These are phyloP conservation scores for Pseudoneurospora amorphoporcata DNA, from an alignment of 495 filamentous ascomycete species.

Conservation along the genomic window DNA sequence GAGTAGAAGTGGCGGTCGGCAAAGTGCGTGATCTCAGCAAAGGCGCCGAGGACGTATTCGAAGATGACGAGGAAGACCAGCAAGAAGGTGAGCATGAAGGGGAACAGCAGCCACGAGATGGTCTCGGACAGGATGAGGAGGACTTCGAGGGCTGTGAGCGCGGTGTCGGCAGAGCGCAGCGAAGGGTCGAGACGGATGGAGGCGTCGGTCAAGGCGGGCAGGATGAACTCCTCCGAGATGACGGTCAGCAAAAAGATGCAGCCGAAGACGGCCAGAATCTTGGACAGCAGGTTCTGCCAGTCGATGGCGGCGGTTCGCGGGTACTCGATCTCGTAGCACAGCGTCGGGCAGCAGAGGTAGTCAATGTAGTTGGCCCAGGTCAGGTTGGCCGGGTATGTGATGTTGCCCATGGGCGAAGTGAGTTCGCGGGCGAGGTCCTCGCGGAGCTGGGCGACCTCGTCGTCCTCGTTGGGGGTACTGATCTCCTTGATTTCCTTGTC, in stretches of 20 bases:
- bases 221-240: constrained; percentile 89
- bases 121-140: constrained; percentile 77
- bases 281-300: constrained; percentile 77
- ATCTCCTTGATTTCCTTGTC: constrained; percentile 32
- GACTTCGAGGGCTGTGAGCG: constrained; percentile 50
- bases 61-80: constrained; percentile 96
- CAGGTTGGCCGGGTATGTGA: constrained; percentile 87
- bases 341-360: constrained; percentile 83
- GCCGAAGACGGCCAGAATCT: constrained; percentile 84
- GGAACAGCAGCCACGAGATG: constrained; percentile 89
- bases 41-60: constrained; percentile 90
- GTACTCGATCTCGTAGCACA: constrained; percentile 97
- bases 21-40: constrained; percentile 89
- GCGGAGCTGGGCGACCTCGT: constrained; percentile 55
- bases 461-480: constrained; percentile 29
- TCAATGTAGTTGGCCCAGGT: constrained; percentile 73
- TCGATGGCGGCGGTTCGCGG: constrained; percentile 63
- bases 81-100: constrained; percentile 93
- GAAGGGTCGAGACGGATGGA: constrained; percentile 47
- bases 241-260: constrained; percentile 92
- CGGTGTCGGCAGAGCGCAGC: constrained; percentile 13
- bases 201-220: constrained; percentile 78
- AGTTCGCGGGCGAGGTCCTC: constrained; percentile 85
- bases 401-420: constrained; percentile 75
- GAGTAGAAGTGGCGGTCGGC: constrained; percentile 93